Evolutionary conservation across 164 flowering plant species (phyloP), one percentile per base, ranked within the genome.

Genomic region (Saururus chinensis): DNA sequence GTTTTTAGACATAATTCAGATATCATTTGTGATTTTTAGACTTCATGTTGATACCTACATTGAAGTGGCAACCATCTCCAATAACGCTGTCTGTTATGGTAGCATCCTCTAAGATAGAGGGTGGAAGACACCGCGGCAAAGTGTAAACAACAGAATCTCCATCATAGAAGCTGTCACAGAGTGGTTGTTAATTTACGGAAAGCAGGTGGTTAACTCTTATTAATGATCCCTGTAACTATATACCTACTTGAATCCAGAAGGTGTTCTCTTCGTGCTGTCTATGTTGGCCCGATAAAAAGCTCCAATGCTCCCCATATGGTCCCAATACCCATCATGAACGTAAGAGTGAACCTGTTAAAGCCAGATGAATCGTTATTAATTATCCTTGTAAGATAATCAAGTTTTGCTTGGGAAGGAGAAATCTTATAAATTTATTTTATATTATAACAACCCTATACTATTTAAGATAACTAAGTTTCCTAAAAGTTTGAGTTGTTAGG

Each of bases 11-110:
- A 45, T 45, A 12, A 12, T 45, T 45, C 4, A 45, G 49, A 2
- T 45, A 45, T 12, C 14, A 12, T 45, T 12, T 45, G 17, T 7
- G 14, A 8, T 45, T 45, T 8, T 17, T 7, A 45, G 14, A 45
- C 11, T 45, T 12, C 49, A 9, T 30, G 20, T 4, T 30, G 56
- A 24, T 69, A 25, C 83, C 76, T 77, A 87, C 95, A 70, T 77
- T 74, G 61, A 89, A 75, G 56, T 84, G 71, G 78, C 97, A 89
- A 26, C 97, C 97, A 66, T 84, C 97, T 60, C 92, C 95, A 61
- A 89, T 75, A 57, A 85, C 48, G 61, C 88, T 82, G 51, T 89
- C 87, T 56, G 68, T 74, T 41, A 87, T 79, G 19, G 63, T 65
- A 13, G 88, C 87, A 59, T 79, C 83, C 21, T 66, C 64, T 22